A percentile compares a stretch with the other conserved stretches of the same genome.
phyloP scores from a whole-genome alignment of 768 basidiomycete species.

The Calocybe gangraenosa region DNA sequence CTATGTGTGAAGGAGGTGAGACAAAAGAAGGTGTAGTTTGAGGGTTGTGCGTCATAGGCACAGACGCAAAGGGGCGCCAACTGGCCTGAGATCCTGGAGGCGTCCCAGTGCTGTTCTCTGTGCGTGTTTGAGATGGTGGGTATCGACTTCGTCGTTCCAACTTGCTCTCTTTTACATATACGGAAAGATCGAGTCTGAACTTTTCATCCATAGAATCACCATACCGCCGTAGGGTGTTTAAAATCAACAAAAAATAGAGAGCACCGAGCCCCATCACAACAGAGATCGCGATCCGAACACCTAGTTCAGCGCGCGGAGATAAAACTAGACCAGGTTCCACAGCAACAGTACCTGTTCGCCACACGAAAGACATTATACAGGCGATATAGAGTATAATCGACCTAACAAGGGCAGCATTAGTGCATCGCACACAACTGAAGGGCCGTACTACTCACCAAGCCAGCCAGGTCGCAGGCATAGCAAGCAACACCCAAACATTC shows the following conservation, averaged over 20 bases:
- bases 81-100: background rate
- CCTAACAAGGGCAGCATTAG: conserved; percentile 18
- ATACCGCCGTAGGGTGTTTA: conserved; percentile 51
- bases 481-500: conserved; percentile 67
- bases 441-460: conserved; percentile 36
- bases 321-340: conserved; percentile 28
- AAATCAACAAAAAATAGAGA: conserved; percentile 46
- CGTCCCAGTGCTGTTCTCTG: background rate
- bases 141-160: background rate
- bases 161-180: background rate
- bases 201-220: conserved; percentile 35
- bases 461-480: conserved; percentile 59
- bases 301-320: conserved; percentile 38
- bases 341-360: conserved; percentile 52
- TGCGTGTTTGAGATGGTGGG: background rate
- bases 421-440: background rate
- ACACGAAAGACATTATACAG: conserved; percentile 53
- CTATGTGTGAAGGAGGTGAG: no score
- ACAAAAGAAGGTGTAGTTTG: no score
- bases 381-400: conserved; percentile 49
- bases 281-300: conserved; percentile 54
- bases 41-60: no score
- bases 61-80: background rate
- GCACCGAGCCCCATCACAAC: conserved; percentile 45
- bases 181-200: conserved; percentile 14